A percentile compares a stretch with the other conserved stretches of the same genome.
phyloP scores from a whole-genome alignment of 2,329 filamentous ascomycete genomes.

The Monascus ruber region DNA sequence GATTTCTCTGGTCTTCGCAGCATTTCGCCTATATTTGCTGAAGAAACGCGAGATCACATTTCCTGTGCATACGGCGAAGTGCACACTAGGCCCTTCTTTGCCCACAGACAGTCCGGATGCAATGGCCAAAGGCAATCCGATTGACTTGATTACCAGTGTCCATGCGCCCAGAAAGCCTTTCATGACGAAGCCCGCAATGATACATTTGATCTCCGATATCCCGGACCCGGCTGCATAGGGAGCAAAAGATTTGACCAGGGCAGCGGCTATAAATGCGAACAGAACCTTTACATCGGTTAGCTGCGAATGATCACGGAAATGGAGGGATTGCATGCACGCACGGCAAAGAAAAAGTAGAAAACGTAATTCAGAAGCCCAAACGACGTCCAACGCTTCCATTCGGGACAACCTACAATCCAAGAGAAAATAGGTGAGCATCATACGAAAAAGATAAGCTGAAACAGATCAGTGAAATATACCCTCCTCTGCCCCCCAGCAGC shows the following conservation, averaged over 20 bases:
- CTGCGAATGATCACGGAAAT: background rate
- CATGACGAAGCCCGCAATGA: conserved; percentile 98
- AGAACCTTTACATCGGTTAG: conserved; percentile 40
- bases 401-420: conserved; percentile 52
- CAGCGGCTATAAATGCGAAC: conserved; percentile 73
- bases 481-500: conserved; percentile 90
- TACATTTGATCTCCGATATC: conserved; percentile 98
- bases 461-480: conserved; percentile 36
- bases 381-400: conserved; percentile 83
- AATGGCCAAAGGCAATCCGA: conserved; percentile 82
- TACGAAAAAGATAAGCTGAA: background rate
- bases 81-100: conserved; percentile 96
- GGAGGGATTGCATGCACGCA: conserved; percentile 27
- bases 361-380: conserved; percentile 72
- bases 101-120: conserved; percentile 88
- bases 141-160: conserved; percentile 88
- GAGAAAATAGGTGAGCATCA: conserved; percentile 2
- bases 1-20: conserved; percentile 89
- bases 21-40: conserved; percentile 80
- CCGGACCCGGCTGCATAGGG: conserved; percentile 94
- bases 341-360: conserved; percentile 76
- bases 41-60: conserved; percentile 94
- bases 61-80: conserved; percentile 94
- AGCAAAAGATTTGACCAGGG: conserved; percentile 79
- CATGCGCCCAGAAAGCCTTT: conserved; percentile 90